Conservation (phyloP, 116 monocot species). For the Phalaenopsis hybrid region DNA sequence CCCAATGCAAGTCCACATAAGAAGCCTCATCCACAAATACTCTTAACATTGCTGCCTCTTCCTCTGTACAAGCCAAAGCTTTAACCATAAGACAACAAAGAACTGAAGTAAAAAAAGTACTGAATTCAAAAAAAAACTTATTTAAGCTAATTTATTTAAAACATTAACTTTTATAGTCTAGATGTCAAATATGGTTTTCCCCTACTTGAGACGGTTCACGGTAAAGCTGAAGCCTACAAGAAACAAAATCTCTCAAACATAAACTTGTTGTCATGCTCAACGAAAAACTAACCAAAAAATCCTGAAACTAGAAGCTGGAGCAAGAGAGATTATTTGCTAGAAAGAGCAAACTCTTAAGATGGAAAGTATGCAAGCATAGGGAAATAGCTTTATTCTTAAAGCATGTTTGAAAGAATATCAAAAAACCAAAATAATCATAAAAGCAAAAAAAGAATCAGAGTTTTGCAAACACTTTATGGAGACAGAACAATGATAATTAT, state of each 20-base stretch:
- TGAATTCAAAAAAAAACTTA: too few species aligned
- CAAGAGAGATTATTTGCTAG: not conserved
- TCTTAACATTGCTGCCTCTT: slow-evolving; percentile 71
- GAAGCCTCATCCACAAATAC: slow-evolving; percentile 73
- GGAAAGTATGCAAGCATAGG: not conserved
- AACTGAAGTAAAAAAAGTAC: not conserved
- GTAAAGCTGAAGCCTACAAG: not conserved
- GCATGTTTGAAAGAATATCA: not conserved
- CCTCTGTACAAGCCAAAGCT: slow-evolving; percentile 41
- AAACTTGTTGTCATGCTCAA: not conserved
- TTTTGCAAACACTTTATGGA: not conserved
- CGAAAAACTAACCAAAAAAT: not conserved
- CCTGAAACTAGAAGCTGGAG: not conserved
- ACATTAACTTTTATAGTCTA: not conserved
- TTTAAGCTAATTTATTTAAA: not conserved
- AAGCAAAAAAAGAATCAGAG: not conserved
- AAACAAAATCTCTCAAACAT: not conserved
- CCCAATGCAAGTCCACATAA: slow-evolving; percentile 92
- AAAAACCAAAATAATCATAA: not conserved
- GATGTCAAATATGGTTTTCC: not conserved
- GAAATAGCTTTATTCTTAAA: not conserved
- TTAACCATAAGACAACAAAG: not conserved
- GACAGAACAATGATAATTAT: not conserved
- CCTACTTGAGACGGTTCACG: not conserved
- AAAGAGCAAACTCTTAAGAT: not conserved